Base-by-base conservation (phyloP, 352 stramenopile genomes). In the Globisporangium yorkense region DNA sequence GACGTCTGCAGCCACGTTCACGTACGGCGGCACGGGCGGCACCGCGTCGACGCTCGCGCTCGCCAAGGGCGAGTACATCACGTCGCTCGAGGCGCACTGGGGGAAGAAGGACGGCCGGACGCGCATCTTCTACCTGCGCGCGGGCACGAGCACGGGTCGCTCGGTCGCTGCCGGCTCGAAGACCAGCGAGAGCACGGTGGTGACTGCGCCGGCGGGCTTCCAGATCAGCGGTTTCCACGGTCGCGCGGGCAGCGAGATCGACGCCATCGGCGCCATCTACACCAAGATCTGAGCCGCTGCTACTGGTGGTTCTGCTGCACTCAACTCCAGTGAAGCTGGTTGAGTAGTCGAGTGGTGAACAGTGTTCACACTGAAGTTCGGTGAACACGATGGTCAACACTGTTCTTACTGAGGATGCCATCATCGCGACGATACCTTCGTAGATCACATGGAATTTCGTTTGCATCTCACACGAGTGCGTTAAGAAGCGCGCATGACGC, bases 141-240 rank as follows among this genome's bases (percentile, higher is more conserved):
- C 72, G 5, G 70, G 57, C 5, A 87, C 76, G 0, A 83, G 58
- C 46, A 52, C 55, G 0, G 67, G 66, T 5, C 67, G 75, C 3
- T 68, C 61, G 5, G 50, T 84, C 1, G 51, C 65, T 1, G 57
- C 44, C n/a, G 76, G 72, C 50, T 64, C 61, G 7, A 70, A 70
- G 46, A 80, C 67, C 2, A 66, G 48, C 44, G 55, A 67, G 20
- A 76, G 59, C 18, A 57, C 61, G 15, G 69, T 59, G 6, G 55
- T 72, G 57, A 59, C 68, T 35, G 74, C 74, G 7, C 70, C 72
- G 10, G 53, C 59, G 0, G 74, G 70, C 0, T 84, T 67, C 29
- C 74, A 84, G 41, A 68, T 84, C 51, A 77, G 67, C 37, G 71
- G 60, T 27, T 84, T 81, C 61, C 74, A 84, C 53, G 74, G 74